Evolutionary conservation across 202 grass and related monocot species (phyloP).

Genomic region (Dendrocalamus latiflorus): DNA sequence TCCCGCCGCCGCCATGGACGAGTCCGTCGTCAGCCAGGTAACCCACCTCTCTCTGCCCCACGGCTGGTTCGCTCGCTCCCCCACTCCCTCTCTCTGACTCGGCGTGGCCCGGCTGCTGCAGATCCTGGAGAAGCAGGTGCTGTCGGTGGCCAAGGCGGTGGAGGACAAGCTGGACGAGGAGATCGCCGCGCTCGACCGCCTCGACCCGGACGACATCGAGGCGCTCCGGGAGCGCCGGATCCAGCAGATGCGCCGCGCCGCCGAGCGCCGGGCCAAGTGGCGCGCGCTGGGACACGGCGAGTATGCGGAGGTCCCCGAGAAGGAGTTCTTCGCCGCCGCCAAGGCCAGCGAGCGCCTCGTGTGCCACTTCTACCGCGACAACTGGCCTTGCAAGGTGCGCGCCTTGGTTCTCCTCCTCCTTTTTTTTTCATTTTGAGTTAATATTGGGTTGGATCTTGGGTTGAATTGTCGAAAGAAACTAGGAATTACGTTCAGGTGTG

Average conservation of each 20-base stretch:
- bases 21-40: too few species aligned
- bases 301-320: too few species aligned
- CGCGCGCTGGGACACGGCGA: too few species aligned
- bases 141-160: constrained; percentile 72
- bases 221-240: constrained; percentile 76
- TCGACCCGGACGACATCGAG: constrained; percentile 76
- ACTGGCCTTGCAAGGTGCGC: constrained; percentile 94
- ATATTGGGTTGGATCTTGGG: background rate
- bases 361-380: constrained; percentile 94
- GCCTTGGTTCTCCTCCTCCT: background rate
- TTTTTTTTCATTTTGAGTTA: background rate
- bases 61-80: too few species aligned
- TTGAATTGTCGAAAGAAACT: background rate
- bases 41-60: too few species aligned
- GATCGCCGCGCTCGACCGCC: constrained; percentile 66
- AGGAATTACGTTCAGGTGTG: background rate
- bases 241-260: too few species aligned
- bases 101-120: background rate
- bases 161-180: constrained; percentile 86
- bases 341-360: constrained; percentile 72
- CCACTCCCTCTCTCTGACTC: too few species aligned
- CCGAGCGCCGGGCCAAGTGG: too few species aligned
- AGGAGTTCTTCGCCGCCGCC: too few species aligned
- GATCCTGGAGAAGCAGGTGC: constrained; percentile 85
- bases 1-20: too few species aligned